Evolutionary conservation across 306 rosid species (phyloP), one percentile per base, ranked within the genome.

Genomic region (Cotoneaster glaucophyllus): DNA sequence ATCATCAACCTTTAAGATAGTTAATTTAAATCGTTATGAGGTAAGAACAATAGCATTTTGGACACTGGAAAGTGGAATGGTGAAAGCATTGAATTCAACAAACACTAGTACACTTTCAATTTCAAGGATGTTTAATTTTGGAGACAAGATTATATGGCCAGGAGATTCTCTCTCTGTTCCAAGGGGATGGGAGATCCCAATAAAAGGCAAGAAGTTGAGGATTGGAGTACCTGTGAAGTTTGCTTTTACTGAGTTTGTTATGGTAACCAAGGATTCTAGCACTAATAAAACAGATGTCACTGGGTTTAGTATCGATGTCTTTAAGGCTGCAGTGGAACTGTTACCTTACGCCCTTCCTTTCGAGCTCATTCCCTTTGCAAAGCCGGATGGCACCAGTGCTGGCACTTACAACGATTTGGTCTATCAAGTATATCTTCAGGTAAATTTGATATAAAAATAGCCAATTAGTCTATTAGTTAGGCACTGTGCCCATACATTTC

Each of bases 281-380:
- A 77, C 83, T 0, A 82, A 75, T 56, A 37, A 6, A 1, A 69
- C 62, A 0, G 2, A 25, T 8, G 67, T 76, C 29, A 32, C 31
- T 0, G 84, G 91, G 2, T 85, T 78, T 32, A 69, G 83, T 41
- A 85, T 83, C 31, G 88, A 83, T 26, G 64, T 87, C n/a, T 80
- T 87, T 13, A 67, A 32, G 52, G 79, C 85, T 3, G 86, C 70
- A 6, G 6, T 83, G 26, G 61, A 76, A 0, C 56, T 18, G 3
- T 67, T 87, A 31, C 84, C 91, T 1, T 87, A 85, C 32, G 25
- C 25, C 13, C 69, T 85, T 58, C 12, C 44, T 1, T 81, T 50
- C 2, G 79, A 87, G 11, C 63, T 82, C 32, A 77, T 87, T 81
- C 88, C 85, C 6, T 70, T 64, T 8, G 70, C 58, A 34, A 71